These are phyloP conservation scores for Diaporthe vexans DNA, from an alignment of 2,329 filamentous ascomycete species.

Conservation along the genomic window DNA sequence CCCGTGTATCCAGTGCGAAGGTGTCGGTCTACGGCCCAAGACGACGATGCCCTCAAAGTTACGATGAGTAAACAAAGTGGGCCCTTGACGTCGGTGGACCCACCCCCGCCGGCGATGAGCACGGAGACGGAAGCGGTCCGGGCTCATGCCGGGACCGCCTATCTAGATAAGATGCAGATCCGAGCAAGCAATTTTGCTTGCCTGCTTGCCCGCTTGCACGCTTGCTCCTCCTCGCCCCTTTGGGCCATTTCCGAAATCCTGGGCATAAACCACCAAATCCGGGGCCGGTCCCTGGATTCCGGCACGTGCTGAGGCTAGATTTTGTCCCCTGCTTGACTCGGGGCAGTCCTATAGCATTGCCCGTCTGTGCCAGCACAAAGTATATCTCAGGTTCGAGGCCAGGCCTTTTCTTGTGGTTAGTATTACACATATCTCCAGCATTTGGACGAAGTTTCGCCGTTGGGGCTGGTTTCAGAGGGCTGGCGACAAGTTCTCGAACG, in stretches of 20 bases:
- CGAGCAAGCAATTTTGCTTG: not conserved
- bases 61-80: not conserved
- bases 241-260: not conserved
- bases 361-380: conserved; percentile 11
- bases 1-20: not conserved
- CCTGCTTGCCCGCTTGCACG: too few relatives aligned
- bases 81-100: not conserved
- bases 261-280: conserved; percentile 11
- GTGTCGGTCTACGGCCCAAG: not conserved
- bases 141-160: conserved; percentile 17
- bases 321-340: conserved; percentile 8
- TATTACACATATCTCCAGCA: conserved; percentile 4
- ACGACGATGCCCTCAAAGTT: not conserved
- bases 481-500: not conserved
- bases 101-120: conserved; percentile 2
- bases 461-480: not conserved
- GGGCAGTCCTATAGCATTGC: not conserved
- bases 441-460: conserved; percentile 20
- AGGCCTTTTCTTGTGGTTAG: not conserved
- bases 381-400: conserved; percentile 12
- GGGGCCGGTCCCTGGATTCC: conserved; percentile 18
- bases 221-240: not conserved
- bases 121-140: conserved; percentile 29
- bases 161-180: conserved; percentile 34
- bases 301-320: not conserved